Percentiles rank a stretch among this genome's conserved stretches.
Conservation (phyloP, 2,329 filamentous ascomycete genomes). For the Xylariaceae sp. region DNA sequence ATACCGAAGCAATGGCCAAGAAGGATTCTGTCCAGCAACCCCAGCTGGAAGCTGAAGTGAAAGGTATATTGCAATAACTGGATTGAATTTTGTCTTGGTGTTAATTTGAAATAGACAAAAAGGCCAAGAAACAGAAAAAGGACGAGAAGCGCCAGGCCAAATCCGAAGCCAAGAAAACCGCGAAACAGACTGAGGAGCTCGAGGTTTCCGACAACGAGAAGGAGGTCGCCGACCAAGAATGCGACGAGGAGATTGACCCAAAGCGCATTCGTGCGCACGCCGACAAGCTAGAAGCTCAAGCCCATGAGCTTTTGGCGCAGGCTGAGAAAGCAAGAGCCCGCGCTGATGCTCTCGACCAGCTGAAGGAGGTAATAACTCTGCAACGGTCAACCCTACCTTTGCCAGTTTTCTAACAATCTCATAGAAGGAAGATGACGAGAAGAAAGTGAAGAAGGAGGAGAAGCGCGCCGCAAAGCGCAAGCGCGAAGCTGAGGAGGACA, state of each 20-base stretch:
- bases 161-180: slow-evolving; percentile 35
- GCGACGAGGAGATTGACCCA: slow-evolving; percentile 37
- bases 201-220: slow-evolving; percentile 34
- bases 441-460: slow-evolving; percentile 27
- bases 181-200: slow-evolving; percentile 33
- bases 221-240: slow-evolving; percentile 26
- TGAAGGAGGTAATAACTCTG: slow-evolving; percentile 24
- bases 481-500: slow-evolving; percentile 23
- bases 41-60: slow-evolving; percentile 21
- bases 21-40: slow-evolving; percentile 24
- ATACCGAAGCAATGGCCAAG: slow-evolving; percentile 19
- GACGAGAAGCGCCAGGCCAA: slow-evolving; percentile 35
- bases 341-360: slow-evolving; percentile 26
- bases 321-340: slow-evolving; percentile 34
- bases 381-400: too few relatives aligned
- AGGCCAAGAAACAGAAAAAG: slow-evolving; percentile 26
- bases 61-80: slow-evolving; percentile 17
- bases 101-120: slow-evolving; percentile 28
- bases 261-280: slow-evolving; percentile 36
- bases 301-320: slow-evolving; percentile 37
- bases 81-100: neutral
- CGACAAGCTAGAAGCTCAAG: slow-evolving; percentile 39
- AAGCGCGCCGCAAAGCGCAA: slow-evolving; percentile 22
- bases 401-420: slow-evolving; percentile 1
- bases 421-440: slow-evolving; percentile 27